Evolutionary conservation across 2,329 filamentous ascomycete species (phyloP), one percentile per base, ranked within the genome.

Genomic region (Periconia macrospinosa): DNA sequence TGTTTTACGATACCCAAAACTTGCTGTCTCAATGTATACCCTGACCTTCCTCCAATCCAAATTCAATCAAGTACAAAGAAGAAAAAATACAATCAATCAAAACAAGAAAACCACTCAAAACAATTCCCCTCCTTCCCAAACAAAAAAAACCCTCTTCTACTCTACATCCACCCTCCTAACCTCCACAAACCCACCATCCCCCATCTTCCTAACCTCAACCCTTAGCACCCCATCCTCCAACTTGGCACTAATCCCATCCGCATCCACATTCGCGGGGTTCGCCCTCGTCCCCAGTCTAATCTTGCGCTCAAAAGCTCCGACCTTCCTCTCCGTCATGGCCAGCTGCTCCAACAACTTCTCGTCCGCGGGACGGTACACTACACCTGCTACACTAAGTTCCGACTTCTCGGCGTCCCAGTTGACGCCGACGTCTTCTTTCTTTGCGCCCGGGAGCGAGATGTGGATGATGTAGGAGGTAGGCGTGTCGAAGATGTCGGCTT

Each of bases 151-250:
- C 6, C 11, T 37, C 33, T 3, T 13, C 33, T 48, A 80, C 66
- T 80, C 75, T 43, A 81, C 74, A 62, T 81, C 78, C 17, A 82
- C 77, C 70, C 80, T 81, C 66, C 76, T 78, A 20, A 83, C 74
- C 64, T 80, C 77, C 9, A 81, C 79, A 61, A 85, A 88, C 78
- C 85, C 86, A 60, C 85, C 85, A 67, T 88, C 85, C 19, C 67
- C 63, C 8, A 83, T 66, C 78, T 91, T 92, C 8, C 89, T 89
- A 1, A 95, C 84, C n/a, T 83, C 86, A n/a, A 95, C 80, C 35
- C 87, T 78, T 61, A 95, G 72, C 1, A 95, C 77, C 6, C 91
- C 91, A 68, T 94, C 88, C 71, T 91, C 88, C 75, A 95, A 81
- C 75, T 86, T 91, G 2, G 90, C 90, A 2, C 79, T 82, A 66